Evolutionary conservation across 2,329 filamentous ascomycete genomes (phyloP), one percentile per base, ranked within the genome.

Genomic region (Aotearoamyces nothofagi): DNA sequence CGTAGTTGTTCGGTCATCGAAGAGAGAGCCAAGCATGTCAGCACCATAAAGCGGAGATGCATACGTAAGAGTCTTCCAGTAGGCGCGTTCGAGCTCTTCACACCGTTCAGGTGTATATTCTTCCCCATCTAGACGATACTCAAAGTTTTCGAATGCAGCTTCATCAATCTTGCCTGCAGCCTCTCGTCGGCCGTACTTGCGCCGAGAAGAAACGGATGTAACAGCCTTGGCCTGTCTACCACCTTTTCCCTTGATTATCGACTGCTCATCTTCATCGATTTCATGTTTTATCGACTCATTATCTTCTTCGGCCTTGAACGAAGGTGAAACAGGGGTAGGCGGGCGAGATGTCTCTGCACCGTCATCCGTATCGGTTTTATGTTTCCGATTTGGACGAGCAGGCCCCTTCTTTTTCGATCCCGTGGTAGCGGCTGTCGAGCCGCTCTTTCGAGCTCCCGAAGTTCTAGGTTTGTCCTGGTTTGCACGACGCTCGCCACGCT

Each of bases 61-160:
- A 55, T 92, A 98, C 13, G 86, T 94, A 37, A 98, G 64, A 1
- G 83, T 93, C 56, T 92, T 94, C 90, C 90, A 98, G 56, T 98
- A 98, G 24, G 77, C 78, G 30, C 82, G 78, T 54, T 98, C 90
- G 5, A 98, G 66, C 49, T 98, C 90, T 42, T 92, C 83, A 49
- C 90, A 96, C 34, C 92, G 70, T 51, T 96, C 87, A 0, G 78
- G 67, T 0, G 84, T 92, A 49, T 79, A 98, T 30, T 96, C 83
- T 5, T 86, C 80, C 40, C 69, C 64, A 26, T 87, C 75, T 55
- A 94, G 78, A 27, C 71, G 74, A 50, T 96, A 96, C 49, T 96
- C 79, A 50, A 92, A 98, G 39, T 78, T 69, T 44, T 80, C 77
- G 57, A 94, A 98, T 1, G 81, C 80, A 36, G 78, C 78, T 52